A percentile compares a stretch with the other conserved stretches of the same genome.
phyloP scores from a whole-genome alignment of 495 filamentous ascomycete species.

The Cryomyces minteri region DNA sequence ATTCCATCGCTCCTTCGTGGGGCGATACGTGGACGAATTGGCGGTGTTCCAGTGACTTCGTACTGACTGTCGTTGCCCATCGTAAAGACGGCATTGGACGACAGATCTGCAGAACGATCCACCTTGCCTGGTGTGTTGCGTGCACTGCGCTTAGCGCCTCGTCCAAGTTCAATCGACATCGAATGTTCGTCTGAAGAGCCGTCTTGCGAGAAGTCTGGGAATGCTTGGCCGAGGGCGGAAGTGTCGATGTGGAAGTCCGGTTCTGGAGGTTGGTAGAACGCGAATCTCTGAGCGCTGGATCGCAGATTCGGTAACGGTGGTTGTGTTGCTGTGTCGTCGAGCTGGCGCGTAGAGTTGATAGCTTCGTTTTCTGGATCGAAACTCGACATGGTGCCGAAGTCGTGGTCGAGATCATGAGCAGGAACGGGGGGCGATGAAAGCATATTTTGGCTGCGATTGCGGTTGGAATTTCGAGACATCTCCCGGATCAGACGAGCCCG shows the following conservation, averaged over 20 bases:
- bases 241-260: constrained; percentile 8
- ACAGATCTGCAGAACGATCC: constrained; percentile 8
- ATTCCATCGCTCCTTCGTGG: constrained; percentile 5
- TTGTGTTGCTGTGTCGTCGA: constrained; percentile 5
- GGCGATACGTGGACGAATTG: constrained; percentile 2
- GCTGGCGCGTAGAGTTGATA: not conserved
- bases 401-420: not conserved
- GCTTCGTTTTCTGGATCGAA: not conserved
- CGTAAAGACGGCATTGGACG: constrained; percentile 5
- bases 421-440: not conserved
- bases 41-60: constrained; percentile 16
- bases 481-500: not conserved
- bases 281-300: constrained; percentile 12
- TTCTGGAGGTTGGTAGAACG: constrained; percentile 5
- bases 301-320: constrained; percentile 7
- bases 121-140: constrained; percentile 10
- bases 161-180: constrained; percentile 18
- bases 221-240: constrained; percentile 11
- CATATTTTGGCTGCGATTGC: not conserved
- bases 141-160: constrained; percentile 11
- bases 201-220: constrained; percentile 10
- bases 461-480: not conserved
- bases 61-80: constrained; percentile 16
- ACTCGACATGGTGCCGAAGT: not conserved
- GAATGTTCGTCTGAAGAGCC: constrained; percentile 9